These are phyloP conservation scores for Mycena leptocephala DNA, from an alignment of 768 basidiomycete genomes.

Conservation along the genomic window DNA sequence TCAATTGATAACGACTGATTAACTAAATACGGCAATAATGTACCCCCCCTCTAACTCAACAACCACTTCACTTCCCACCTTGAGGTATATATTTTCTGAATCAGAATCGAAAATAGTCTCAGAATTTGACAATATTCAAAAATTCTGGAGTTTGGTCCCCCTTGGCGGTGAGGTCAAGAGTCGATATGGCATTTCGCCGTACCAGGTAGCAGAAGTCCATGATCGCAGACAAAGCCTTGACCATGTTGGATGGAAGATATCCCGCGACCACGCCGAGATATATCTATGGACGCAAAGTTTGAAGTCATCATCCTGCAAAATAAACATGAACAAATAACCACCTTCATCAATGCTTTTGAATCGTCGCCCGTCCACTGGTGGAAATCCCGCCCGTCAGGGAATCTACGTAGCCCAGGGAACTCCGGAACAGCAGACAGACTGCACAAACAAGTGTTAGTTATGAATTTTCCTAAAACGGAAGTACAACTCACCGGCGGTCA, in stretches of 20 bases:
- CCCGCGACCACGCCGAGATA: slow-evolving; percentile 49
- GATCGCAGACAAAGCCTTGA: slow-evolving; percentile 42
- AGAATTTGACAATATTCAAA: no score
- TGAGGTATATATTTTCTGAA: no score
- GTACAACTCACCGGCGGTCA: slow-evolving; percentile 38
- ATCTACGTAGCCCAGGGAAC: slow-evolving; percentile 39
- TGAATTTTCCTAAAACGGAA: not conserved
- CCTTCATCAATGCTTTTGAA: slow-evolving; percentile 54
- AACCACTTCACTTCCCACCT: no score
- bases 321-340: slow-evolving; percentile 12
- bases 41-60: no score
- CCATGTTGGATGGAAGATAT: slow-evolving; percentile 47
- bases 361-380: slow-evolving; percentile 53
- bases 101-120: no score
- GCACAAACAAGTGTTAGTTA: not conserved
- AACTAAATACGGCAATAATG: no score
- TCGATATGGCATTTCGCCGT: slow-evolving; percentile 38
- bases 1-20: no score
- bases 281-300: slow-evolving; percentile 34
- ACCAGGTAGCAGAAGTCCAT: slow-evolving; percentile 50
- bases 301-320: not conserved
- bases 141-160: no score
- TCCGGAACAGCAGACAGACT: slow-evolving; percentile 34
- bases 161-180: slow-evolving; percentile 10
- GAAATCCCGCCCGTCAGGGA: slow-evolving; percentile 45